Evolutionary conservation across 345 rosid genomes (phyloP).

Genomic region (Sisymbrium irio): DNA sequence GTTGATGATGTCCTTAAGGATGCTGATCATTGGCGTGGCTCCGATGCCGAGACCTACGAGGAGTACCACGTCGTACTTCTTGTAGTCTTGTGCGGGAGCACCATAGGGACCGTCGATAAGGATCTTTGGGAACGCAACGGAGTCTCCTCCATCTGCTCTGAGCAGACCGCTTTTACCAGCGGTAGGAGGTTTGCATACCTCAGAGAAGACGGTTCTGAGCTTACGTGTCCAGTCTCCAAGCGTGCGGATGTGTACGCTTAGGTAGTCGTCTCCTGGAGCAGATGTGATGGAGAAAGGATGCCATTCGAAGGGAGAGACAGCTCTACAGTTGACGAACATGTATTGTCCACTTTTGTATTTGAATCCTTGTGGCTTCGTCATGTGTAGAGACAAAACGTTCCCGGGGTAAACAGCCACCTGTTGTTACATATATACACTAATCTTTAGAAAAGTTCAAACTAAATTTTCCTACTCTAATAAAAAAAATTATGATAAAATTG

Average conservation of each 20-base stretch:
- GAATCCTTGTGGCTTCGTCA: constrained; percentile 88
- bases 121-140: constrained; percentile 66
- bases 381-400: constrained; percentile 71
- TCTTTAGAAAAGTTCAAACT: background rate
- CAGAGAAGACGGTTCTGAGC: constrained; percentile 68
- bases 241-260: constrained; percentile 85
- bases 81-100: constrained; percentile 94
- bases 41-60: constrained; percentile 92
- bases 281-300: constrained; percentile 97
- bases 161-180: constrained; percentile 66
- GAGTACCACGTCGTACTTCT: constrained; percentile 78
- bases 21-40: constrained; percentile 93
- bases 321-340: constrained; percentile 85
- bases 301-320: constrained; percentile 90
- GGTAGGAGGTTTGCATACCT: constrained; percentile 66
- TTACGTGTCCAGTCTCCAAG: constrained; percentile 90
- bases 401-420: constrained; percentile 86
- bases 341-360: constrained; percentile 88
- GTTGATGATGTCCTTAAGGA: constrained; percentile 84
- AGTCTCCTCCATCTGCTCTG: constrained; percentile 54
- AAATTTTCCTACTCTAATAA: background rate
- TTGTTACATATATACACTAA: background rate
- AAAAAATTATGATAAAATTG: background rate
- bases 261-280: constrained; percentile 79
- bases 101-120: constrained; percentile 88